phyloP scores from a whole-genome alignment of 768 basidiomycete genomes.

The Boletus speciosus region DNA sequence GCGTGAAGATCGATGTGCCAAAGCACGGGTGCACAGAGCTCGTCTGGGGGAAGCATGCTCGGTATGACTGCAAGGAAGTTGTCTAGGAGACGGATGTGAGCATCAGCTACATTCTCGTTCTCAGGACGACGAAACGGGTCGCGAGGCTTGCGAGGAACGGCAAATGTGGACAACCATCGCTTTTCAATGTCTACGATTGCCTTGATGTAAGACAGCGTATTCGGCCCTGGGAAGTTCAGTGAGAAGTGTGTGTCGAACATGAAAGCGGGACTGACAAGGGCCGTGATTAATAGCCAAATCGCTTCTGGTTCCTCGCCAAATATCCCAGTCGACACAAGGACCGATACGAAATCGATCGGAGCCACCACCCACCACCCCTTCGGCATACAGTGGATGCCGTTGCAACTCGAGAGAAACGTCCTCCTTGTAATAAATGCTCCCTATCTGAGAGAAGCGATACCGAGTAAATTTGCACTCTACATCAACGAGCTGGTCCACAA shows the following conservation, averaged over 20 bases:
- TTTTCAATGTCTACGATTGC: constrained; percentile 1
- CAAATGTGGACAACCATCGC: background rate
- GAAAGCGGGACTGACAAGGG: constrained; percentile 29
- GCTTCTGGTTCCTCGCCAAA: constrained; percentile 29
- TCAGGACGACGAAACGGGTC: background rate
- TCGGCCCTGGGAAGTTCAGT: background rate
- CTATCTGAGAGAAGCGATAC: constrained; percentile 29
- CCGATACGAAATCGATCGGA: constrained; percentile 17
- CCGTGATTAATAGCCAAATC: constrained; percentile 27
- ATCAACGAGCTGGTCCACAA: constrained; percentile 19
- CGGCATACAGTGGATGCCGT: constrained; percentile 12
- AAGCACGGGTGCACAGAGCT: constrained; percentile 8
- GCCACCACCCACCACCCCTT: constrained; percentile 31
- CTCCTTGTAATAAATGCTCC: constrained; percentile 36
- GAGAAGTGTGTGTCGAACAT: background rate
- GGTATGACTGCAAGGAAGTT: constrained; percentile 6
- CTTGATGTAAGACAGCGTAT: background rate
- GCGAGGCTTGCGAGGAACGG: background rate
- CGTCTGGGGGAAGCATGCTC: background rate
- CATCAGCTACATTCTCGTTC: constrained; percentile 1
- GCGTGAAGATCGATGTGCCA: constrained; percentile 17
- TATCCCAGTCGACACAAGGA: constrained; percentile 13
- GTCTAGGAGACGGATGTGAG: constrained; percentile 8
- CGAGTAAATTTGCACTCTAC: constrained; percentile 20
- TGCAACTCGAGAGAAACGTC: constrained; percentile 17